Base-by-base conservation (phyloP, 139 green algal species). In the Edaphochlamys debaryana region DNA sequence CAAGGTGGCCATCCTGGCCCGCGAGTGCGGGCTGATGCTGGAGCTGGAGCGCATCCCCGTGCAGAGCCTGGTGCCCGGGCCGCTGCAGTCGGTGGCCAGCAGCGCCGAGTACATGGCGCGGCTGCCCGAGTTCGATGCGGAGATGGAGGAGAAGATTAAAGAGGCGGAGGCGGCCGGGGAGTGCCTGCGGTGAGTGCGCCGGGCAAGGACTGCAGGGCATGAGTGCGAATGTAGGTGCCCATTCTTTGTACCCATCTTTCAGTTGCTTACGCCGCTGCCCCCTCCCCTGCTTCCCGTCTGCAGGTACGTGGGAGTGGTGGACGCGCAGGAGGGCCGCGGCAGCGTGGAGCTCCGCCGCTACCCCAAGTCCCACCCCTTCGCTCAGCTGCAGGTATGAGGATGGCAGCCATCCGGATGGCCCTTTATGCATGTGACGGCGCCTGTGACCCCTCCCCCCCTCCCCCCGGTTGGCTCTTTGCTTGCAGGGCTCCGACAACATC, bases 41-140 rank as follows among this genome's bases (percentile, higher is more conserved):
- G 97, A 99, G 92, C 92, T 99, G 60, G 74, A 84, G 8, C 90
- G 97, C 80, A 93, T 99, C 32, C 92, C 96, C 1, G 90, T 99
- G 45, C 69, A 97, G 80, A 96, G 87, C 78, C 89, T 99, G 75
- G 97, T 99, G 67, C 96, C 96, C 5, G 90, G 88, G 80, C 88
- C 92, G 41, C 91, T 98, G 74, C 90, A 87, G 23, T 54, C 75
- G 1, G 42, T 87, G 30, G 45, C 75, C 7, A 87, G 38, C 36
- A 89, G 84, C 3, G 94, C 92, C 5, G 94, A 95, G 84, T 99
- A 95, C 92, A 95, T 99, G 91, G 41, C 88, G 74, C 84, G 89
- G 42, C 92, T 99, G 69, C 96, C 95, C 20, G 89, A 98, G 68
- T 98, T 94, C 86, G 97, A 99, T 79, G 89, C 42, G 9, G 94